Base-by-base conservation (phyloP, 2,329 filamentous ascomycete genomes). In the Trichophyton schoenleinii region DNA sequence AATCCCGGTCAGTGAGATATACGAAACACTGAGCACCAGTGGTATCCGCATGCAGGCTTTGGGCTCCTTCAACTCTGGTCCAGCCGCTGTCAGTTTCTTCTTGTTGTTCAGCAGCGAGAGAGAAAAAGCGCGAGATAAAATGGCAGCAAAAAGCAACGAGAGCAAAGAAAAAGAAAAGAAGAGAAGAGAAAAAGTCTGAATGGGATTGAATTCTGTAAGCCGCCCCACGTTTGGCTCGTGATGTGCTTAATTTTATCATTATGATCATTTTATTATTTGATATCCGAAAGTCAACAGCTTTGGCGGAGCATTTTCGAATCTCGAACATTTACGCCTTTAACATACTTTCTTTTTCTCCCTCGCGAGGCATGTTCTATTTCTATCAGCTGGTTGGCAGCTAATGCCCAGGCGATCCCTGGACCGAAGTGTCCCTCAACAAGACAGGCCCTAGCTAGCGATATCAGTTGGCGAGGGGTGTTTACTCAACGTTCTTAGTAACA, bases 11-110 rank as follows among this genome's bases (percentile, higher is more conserved):
- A 18, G 31, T 38, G 25, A 55, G 52, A 55, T 34, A 36, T 38
- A 55, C 52, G 52, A 55, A 38, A n/a, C 25, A 55, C 5, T 18
- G 28, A 55, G 52, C 52, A 55, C 52, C 52, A 55, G 52, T 55
- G 52, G 52, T 55, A 55, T 55, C 52, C 52, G 52, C 52, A 55
- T 55, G 52, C 52, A 55, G 34, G 52, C 52, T 31, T 49, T 36
- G 49, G 25, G 49, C 49, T 55, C 34, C 13, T 3, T 55, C 20
- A 15, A 31, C n/a, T 28, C 52, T 55, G 25, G 52, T 18, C 52
- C 28, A 36, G 52, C 34, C 52, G 4, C 52, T 31, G 52, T 31
- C 52, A 15, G 28, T 55, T 55, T 55, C 18, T 55, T 55, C 11
- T 7, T 55, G 8, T 15, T 44, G 15, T n/a, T n/a, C n/a, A n/a